These are phyloP conservation scores for Mortierella sp. DNA, from an alignment of 371 early-diverging fungal genomes.

Conservation along the genomic window DNA sequence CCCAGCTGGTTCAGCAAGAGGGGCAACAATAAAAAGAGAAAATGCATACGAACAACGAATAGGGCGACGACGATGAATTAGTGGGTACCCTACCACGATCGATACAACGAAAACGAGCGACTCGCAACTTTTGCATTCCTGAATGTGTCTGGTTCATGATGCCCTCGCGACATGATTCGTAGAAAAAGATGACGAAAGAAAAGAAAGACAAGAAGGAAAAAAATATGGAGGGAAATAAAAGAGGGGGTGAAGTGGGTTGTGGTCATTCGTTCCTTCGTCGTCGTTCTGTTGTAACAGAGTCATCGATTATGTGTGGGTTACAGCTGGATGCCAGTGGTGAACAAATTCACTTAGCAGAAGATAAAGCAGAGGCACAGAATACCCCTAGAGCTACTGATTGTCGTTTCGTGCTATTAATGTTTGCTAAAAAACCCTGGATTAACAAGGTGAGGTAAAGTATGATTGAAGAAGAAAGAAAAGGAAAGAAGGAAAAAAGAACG, in stretches of 20 bases:
- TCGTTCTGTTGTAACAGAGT: not conserved
- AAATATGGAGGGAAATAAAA: not conserved
- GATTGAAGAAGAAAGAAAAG: not conserved
- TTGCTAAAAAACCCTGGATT: no score
- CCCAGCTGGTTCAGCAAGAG: not conserved
- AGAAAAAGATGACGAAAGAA: not conserved
- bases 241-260: not conserved
- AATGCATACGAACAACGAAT: not conserved
- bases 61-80: not conserved
- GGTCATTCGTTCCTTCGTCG: not conserved
- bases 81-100: not conserved
- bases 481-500: slow-evolving; percentile 13
- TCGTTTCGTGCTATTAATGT: not conserved
- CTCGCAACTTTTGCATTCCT: not conserved
- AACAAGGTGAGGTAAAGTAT: not conserved
- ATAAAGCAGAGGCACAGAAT: no score
- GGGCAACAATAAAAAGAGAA: no score
- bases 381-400: not conserved
- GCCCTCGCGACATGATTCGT: not conserved
- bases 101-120: not conserved
- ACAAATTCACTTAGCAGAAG: not conserved
- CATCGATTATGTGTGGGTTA: not conserved
- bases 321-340: not conserved
- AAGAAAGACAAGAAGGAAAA: not conserved
- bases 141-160: not conserved